Conservation (phyloP, 352 stramenopile species). For the Pythium rhizo-oryzae region DNA sequence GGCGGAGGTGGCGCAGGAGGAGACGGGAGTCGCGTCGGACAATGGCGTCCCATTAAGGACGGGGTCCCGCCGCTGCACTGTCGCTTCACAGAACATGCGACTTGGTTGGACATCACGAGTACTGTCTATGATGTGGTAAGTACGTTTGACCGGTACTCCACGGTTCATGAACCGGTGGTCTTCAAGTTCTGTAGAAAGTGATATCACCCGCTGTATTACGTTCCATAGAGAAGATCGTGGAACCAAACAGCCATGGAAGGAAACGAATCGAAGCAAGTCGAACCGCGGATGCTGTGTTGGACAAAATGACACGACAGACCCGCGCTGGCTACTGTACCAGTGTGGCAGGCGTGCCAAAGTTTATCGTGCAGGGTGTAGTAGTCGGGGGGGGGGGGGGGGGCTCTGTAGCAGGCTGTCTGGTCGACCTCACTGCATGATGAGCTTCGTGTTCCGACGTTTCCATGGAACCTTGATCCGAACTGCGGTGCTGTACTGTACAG, state of each 20-base stretch:
- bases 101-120: slow-evolving; percentile 13
- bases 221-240: neutral
- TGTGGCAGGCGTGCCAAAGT: too few species aligned
- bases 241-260: neutral
- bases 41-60: neutral
- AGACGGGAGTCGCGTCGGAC: neutral
- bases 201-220: neutral
- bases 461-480: neutral
- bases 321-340: too few species aligned
- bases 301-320: too few species aligned
- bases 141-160: neutral
- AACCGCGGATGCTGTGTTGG: too few species aligned
- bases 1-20: neutral
- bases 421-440: too few species aligned
- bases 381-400: too few species aligned
- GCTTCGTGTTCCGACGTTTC: too few species aligned
- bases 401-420: too few species aligned
- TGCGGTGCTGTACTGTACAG: neutral
- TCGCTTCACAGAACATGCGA: slow-evolving; percentile 26
- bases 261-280: neutral
- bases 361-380: too few species aligned
- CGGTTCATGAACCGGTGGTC: neutral
- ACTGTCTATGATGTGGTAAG: neutral
- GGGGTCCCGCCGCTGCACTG: neutral
- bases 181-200: slow-evolving; percentile 12